These are phyloP conservation scores for Mycosphaerelloides madeirae DNA, from an alignment of 2,329 filamentous ascomycete species.

Conservation along the genomic window DNA sequence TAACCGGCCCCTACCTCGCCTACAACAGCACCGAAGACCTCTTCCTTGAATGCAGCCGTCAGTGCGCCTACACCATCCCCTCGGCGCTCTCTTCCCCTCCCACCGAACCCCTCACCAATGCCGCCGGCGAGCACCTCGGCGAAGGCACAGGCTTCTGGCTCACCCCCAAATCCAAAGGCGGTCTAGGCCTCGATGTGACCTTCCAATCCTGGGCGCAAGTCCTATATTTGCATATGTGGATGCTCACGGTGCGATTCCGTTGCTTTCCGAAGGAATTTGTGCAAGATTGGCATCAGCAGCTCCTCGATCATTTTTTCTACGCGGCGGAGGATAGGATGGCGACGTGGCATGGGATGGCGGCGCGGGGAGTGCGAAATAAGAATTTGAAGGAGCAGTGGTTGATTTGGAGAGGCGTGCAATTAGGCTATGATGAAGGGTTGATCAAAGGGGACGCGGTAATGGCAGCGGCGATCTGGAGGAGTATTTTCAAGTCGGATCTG, in stretches of 20 bases:
- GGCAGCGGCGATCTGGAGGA: conserved; percentile 84
- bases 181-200: conserved; percentile 70
- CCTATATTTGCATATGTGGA: conserved; percentile 93
- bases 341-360: conserved; percentile 64
- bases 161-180: conserved; percentile 39
- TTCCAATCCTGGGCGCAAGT: conserved; percentile 97
- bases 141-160: conserved; percentile 75
- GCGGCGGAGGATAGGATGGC: conserved; percentile 81
- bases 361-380: conserved; percentile 53
- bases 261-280: conserved; percentile 67
- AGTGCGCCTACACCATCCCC: conserved; percentile 73
- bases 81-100: conserved; percentile 58
- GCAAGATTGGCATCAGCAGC: conserved; percentile 77
- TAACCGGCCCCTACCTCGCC: conserved; percentile 67
- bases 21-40: conserved; percentile 74
- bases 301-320: conserved; percentile 94
- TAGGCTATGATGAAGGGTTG: conserved; percentile 80
- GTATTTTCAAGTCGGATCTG: conserved; percentile 73
- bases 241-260: conserved; percentile 77
- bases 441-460: conserved; percentile 71
- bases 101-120: conserved; percentile 63
- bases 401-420: conserved; percentile 82
- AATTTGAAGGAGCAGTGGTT: conserved; percentile 82
- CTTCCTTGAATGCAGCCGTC: conserved; percentile 67
- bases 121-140: conserved; percentile 78